Evolutionary conservation across 1,284 basidiomycete genomes (phyloP).

Genomic region (Irpex rosettiformis): DNA sequence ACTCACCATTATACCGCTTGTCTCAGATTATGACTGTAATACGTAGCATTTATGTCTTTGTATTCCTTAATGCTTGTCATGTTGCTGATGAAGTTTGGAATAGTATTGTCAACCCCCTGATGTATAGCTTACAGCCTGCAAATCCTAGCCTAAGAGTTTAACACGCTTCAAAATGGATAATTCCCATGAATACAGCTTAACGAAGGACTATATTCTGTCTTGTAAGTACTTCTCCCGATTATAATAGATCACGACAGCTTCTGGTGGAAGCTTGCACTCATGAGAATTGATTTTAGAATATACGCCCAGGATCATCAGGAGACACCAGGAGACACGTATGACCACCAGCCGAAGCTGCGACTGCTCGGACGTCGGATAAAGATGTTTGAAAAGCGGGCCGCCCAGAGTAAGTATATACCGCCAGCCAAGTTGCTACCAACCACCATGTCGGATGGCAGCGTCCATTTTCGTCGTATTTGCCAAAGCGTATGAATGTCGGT

Average conservation of each 20-base stretch:
- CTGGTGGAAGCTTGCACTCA: neutral
- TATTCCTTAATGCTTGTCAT: neutral
- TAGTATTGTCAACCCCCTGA: neutral
- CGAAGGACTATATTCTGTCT: neutral
- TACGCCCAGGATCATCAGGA: neutral
- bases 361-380: neutral
- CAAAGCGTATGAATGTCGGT: too few species aligned
- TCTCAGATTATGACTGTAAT: neutral
- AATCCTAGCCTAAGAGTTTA: too few species aligned
- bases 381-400: neutral
- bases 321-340: too few species aligned
- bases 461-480: too few species aligned
- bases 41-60: neutral
- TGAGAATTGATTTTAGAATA: too few species aligned
- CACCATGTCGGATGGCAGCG: neutral
- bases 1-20: too few species aligned
- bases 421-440: neutral
- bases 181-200: neutral
- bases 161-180: too few species aligned
- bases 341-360: neutral
- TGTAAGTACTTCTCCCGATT: too few species aligned
- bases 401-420: neutral
- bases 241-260: neutral
- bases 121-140: too few species aligned
- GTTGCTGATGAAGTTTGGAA: neutral